Evolutionary conservation across 208 protist species (phyloP).

Genomic region (Leishmania aethiopica): DNA sequence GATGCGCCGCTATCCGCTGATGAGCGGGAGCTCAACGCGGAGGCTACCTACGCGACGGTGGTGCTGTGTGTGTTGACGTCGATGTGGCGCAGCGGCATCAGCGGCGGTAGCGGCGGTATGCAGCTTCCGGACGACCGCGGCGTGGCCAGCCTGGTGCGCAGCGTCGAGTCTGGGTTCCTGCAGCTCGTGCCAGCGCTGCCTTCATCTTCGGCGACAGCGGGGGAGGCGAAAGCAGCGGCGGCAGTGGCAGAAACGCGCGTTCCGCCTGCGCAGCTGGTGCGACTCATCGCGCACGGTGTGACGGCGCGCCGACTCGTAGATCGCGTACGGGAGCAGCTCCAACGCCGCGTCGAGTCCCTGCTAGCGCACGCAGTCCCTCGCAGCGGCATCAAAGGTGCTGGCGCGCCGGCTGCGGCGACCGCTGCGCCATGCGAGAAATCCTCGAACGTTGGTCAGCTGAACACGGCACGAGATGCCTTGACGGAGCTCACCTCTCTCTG

Average conservation of each 20-base stretch:
- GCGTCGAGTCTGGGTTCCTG: slow-evolving; percentile 27
- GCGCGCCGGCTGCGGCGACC: neutral
- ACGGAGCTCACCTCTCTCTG: slow-evolving; percentile 67
- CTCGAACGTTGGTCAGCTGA: neutral
- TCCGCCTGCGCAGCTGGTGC: slow-evolving; percentile 13
- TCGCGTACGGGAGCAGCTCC: slow-evolving; percentile 14
- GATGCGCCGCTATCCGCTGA: neutral
- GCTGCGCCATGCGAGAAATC: neutral
- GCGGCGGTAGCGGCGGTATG: slow-evolving; percentile 2
- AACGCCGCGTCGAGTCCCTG: slow-evolving; percentile 24
- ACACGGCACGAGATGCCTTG: slow-evolving; percentile 55
- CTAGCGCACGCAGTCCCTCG: slow-evolving; percentile 6
- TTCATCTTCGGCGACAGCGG: neutral
- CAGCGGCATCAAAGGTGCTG: neutral
- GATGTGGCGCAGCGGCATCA: slow-evolving; percentile 24
- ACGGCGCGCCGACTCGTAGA: slow-evolving; percentile 30
- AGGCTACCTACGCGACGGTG: slow-evolving; percentile 25
- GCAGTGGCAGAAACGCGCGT: neutral
- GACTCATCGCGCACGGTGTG: slow-evolving; percentile 28
- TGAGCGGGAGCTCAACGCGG: slow-evolving; percentile 23
- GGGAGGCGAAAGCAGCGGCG: neutral
- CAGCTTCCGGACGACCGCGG: slow-evolving; percentile 14
- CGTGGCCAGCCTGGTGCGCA: slow-evolving; percentile 18
- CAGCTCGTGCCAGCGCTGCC: slow-evolving; percentile 17
- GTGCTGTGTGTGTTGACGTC: slow-evolving; percentile 26